Conservation (phyloP, 2,329 filamentous ascomycete species). For the Sarocladiaceae sp. region DNA sequence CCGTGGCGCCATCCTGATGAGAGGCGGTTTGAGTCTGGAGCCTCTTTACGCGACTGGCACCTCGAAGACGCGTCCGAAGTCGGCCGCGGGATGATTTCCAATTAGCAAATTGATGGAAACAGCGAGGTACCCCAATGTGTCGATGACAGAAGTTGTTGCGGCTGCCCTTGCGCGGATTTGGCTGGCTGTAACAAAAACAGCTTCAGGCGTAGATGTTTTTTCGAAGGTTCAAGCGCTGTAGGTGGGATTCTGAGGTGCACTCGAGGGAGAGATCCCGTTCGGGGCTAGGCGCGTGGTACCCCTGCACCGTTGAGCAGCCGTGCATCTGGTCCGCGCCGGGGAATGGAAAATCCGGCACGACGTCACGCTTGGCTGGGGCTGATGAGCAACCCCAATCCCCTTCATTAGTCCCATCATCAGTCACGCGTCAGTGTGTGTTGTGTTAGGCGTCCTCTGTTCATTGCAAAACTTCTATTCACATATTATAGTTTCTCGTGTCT, state of each 20-base stretch:
- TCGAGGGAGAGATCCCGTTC: conserved; percentile 26
- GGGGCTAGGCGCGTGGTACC: conserved; percentile 25
- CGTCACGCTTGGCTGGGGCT: not conserved
- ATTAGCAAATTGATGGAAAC: not conserved
- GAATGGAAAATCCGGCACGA: conserved; percentile 10
- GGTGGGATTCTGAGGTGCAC: conserved; percentile 30
- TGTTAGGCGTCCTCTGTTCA: no score
- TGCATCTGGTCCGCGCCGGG: conserved; percentile 12
- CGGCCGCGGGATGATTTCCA: not conserved
- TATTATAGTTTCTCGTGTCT: not conserved
- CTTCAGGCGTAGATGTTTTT: conserved; percentile 25
- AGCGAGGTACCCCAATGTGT: not conserved
- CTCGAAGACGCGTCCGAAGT: conserved; percentile 40
- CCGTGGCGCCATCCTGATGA: conserved; percentile 49
- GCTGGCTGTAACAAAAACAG: not conserved
- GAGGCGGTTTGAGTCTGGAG: conserved; percentile 20
- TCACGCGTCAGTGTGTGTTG: no score
- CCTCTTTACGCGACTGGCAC: conserved; percentile 51
- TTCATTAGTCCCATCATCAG: no score
- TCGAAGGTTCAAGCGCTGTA: conserved; percentile 19
- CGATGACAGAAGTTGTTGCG: not conserved
- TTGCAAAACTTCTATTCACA: not conserved
- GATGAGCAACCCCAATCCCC: no score
- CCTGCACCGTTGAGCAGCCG: conserved; percentile 18
- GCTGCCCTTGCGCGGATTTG: conserved; percentile 3